Evolutionary conservation across 768 basidiomycete genomes (phyloP).

Genomic region (Pisolithus tinctorius): DNA sequence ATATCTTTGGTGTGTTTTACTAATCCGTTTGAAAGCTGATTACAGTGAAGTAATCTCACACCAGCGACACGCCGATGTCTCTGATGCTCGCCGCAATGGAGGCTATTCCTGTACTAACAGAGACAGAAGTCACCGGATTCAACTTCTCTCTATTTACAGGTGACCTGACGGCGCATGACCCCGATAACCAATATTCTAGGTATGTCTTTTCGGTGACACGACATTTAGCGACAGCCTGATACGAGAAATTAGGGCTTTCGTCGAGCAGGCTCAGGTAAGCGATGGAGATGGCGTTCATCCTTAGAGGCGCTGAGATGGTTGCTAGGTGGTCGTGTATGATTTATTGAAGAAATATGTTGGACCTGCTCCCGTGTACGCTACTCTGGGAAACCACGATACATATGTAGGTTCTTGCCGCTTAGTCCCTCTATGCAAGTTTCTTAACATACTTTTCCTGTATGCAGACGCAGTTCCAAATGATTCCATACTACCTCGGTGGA

Average conservation of each 20-base stretch:
- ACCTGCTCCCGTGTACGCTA: constrained; percentile 59
- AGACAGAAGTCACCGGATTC: constrained; percentile 52
- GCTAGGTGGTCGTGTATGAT: constrained; percentile 51
- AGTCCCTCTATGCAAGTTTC: too few species aligned
- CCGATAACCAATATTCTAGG: constrained; percentile 60
- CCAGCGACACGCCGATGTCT: constrained; percentile 54
- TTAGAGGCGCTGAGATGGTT: neutral
- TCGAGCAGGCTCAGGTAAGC: constrained; percentile 53
- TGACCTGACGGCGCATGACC: constrained; percentile 67
- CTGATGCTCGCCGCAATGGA: constrained; percentile 52
- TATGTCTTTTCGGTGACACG: constrained; percentile 10
- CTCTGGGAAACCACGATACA: constrained; percentile 70
- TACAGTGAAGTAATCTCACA: neutral
- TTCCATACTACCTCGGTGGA: constrained; percentile 33
- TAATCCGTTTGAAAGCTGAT: neutral
- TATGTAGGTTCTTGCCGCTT: constrained; percentile 35
- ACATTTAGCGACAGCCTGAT: neutral
- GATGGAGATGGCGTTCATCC: neutral
- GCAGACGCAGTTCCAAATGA: constrained; percentile 26
- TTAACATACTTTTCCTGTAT: neutral
- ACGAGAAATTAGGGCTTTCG: constrained; percentile 37
- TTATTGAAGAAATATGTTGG: constrained; percentile 53
- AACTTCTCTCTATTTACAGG: constrained; percentile 66
- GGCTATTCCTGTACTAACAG: constrained; percentile 59
- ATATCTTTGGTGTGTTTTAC: constrained; percentile 38